phyloP scores from a whole-genome alignment of 2,329 filamentous ascomycete species.

The Aspergillus versicolor region DNA sequence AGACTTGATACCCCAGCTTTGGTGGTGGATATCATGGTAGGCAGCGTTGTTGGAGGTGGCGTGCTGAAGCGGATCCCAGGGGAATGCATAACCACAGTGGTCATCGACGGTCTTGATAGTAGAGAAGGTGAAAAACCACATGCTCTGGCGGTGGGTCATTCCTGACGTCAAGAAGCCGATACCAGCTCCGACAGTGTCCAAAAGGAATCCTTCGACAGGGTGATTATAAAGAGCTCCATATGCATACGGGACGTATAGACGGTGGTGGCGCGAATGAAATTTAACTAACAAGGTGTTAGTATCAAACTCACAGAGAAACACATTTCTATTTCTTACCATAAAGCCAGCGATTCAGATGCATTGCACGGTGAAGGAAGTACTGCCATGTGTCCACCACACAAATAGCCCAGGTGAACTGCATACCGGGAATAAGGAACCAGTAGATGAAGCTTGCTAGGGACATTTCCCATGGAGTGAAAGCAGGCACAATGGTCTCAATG shows the following conservation, averaged over 20 bases:
- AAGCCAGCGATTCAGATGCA: conserved; percentile 97
- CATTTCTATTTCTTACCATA: conserved; percentile 66
- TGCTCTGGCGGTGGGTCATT: conserved; percentile 82
- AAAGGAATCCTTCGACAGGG: conserved; percentile 86
- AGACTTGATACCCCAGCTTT: conserved; percentile 95
- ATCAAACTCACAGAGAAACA: background rate
- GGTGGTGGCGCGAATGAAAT: conserved; percentile 94
- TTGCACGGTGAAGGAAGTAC: conserved; percentile 92
- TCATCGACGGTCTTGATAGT: conserved; percentile 97
- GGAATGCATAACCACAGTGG: conserved; percentile 94
- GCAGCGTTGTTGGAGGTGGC: conserved; percentile 92
- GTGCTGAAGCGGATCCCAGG: conserved; percentile 90
- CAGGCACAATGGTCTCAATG: conserved; percentile 56
- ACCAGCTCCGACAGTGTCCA: conserved; percentile 86
- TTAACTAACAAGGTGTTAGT: conserved; percentile 55
- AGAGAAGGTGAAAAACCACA: conserved; percentile 84
- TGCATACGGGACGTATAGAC: conserved; percentile 95
- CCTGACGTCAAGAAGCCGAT: conserved; percentile 77
- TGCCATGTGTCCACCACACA: conserved; percentile 92
- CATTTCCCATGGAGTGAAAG: conserved; percentile 84
- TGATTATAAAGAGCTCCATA: conserved; percentile 98
- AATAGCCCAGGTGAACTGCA: conserved; percentile 76
- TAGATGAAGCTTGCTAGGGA: conserved; percentile 74
- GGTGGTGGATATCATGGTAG: conserved; percentile 98
- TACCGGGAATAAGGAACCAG: conserved; percentile 69